Percentiles rank a stretch among this genome's conserved stretches.
These are phyloP conservation scores for Tillandsia fasciculata DNA, from an alignment of 176 grass and related monocot genomes.

Conservation along the genomic window DNA sequence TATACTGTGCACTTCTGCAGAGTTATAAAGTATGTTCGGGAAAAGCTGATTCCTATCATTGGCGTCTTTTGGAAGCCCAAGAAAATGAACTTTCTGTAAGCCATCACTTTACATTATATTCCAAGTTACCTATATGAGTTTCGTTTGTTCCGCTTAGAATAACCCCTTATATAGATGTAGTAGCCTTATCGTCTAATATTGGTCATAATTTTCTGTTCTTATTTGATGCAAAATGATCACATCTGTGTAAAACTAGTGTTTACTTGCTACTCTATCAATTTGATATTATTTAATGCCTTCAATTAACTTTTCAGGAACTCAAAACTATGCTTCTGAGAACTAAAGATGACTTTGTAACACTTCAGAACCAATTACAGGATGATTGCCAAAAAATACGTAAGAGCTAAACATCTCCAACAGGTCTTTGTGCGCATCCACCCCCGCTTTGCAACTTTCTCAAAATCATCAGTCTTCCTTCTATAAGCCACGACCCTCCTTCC, in stretches of 20 bases:
- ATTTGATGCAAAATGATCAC: not conserved
- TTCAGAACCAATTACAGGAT: slow-evolving; percentile 54
- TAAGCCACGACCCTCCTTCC: no score
- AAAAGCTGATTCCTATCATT: slow-evolving; percentile 11
- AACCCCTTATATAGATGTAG: no score
- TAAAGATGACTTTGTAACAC: slow-evolving; percentile 35
- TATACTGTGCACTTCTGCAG: slow-evolving; percentile 17
- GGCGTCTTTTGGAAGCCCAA: slow-evolving; percentile 41
- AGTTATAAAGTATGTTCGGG: slow-evolving; percentile 14
- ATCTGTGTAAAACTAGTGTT: slow-evolving; percentile 4
- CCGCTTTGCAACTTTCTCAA: no score
- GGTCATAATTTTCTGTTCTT: not conserved
- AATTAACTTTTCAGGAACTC: slow-evolving; percentile 55
- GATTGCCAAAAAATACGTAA: slow-evolving; percentile 31
- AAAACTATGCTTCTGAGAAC: slow-evolving; percentile 42
- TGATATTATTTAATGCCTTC: slow-evolving; percentile 8
- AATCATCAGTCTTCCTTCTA: no score
- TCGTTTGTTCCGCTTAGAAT: no score
- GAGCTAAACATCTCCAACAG: no score
- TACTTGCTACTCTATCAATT: not conserved
- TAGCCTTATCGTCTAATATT: no score
- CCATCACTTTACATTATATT: slow-evolving; percentile 6
- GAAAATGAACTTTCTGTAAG: slow-evolving; percentile 55
- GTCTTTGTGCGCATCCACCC: no score
- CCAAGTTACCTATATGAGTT: not conserved